These are phyloP conservation scores for Nematodospora anomalae DNA, from an alignment of 1,139 yeast genomes.

Conservation along the genomic window DNA sequence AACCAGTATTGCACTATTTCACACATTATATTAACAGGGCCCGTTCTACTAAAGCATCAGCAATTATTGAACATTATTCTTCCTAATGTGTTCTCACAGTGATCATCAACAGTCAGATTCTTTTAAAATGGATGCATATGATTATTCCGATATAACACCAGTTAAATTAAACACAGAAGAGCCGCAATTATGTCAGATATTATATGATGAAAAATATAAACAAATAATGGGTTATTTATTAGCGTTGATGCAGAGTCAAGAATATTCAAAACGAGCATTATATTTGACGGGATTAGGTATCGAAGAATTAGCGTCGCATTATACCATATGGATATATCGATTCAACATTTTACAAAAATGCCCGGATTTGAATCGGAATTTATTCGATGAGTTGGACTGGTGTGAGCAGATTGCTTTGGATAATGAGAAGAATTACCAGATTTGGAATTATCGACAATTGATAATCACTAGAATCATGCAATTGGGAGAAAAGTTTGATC, in stretches of 20 bases:
- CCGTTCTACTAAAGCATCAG: no score
- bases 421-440: constrained; percentile 89
- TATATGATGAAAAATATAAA: constrained; percentile 73
- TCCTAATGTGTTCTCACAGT: no score
- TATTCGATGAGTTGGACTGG: constrained; percentile 66
- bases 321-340: constrained; percentile 86
- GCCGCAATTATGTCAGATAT: constrained; percentile 67
- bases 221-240: constrained; percentile 60
- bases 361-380: constrained; percentile 32
- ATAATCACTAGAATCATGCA: constrained; percentile 27
- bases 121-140: constrained; percentile 16
- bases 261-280: constrained; percentile 70
- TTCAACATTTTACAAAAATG: constrained; percentile 51
- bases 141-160: constrained; percentile 43
- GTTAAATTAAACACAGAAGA: constrained; percentile 45
- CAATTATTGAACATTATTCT: no score
- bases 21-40: no score
- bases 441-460: constrained; percentile 88
- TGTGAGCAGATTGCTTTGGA: constrained; percentile 71
- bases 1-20: no score
- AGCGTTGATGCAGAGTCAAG: constrained; percentile 59
- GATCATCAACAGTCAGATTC: no score
- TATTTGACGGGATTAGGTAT: constrained; percentile 65
- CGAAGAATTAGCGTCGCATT: constrained; percentile 79
- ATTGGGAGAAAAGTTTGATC: constrained; percentile 28